phyloP scores from a whole-genome alignment of 2,329 filamentous ascomycete species.

The Sporothrix protearum region DNA sequence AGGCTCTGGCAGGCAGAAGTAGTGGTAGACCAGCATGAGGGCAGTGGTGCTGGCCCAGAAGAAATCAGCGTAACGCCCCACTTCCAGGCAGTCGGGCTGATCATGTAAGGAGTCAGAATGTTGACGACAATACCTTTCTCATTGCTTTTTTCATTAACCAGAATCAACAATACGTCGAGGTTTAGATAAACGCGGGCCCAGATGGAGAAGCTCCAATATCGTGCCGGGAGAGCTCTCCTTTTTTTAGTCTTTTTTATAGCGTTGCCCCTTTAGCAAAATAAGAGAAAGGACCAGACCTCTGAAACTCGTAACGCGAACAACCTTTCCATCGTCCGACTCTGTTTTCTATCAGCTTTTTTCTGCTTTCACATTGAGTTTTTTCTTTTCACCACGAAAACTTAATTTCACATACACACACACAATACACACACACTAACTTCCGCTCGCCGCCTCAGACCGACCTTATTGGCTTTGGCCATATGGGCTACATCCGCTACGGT shows the following conservation, averaged over 20 bases:
- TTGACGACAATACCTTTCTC: slow-evolving; percentile 42
- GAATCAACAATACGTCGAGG: not conserved
- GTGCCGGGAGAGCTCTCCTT: not conserved
- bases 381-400: not conserved
- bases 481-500: slow-evolving; percentile 36
- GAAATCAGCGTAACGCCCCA: slow-evolving; percentile 48
- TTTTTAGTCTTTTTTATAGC: not conserved
- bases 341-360: not conserved
- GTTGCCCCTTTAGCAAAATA: not conserved
- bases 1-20: slow-evolving; percentile 53
- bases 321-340: not conserved
- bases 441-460: slow-evolving; percentile 20
- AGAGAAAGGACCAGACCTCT: not conserved
- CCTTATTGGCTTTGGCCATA: slow-evolving; percentile 33
- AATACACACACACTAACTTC: slow-evolving; percentile 13
- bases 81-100: slow-evolving; percentile 45
- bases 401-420: not conserved
- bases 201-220: not conserved
- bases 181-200: not conserved
- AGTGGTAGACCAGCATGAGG: slow-evolving; percentile 48
- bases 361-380: not conserved
- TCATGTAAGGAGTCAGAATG: slow-evolving; percentile 45
- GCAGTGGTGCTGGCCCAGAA: slow-evolving; percentile 48
- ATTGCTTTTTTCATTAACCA: not conserved
- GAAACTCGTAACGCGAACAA: not conserved